A percentile compares a stretch with the other conserved stretches of the same genome.
Conservation (phyloP, 2,329 filamentous ascomycete species). For the Venturia pyrina region DNA sequence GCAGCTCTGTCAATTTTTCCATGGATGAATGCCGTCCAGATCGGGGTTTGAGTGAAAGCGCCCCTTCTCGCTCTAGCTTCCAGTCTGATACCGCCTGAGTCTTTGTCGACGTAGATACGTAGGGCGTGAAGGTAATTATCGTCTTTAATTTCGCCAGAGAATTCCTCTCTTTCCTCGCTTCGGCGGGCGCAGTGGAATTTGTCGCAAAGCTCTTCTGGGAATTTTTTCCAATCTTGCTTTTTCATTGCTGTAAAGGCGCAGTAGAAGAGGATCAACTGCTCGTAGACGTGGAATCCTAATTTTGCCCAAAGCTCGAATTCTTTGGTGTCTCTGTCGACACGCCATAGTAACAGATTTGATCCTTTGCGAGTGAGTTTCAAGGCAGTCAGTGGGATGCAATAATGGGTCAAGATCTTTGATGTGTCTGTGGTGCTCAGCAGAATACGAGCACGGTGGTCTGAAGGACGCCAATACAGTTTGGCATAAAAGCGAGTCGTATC, state of each 20-base stretch:
- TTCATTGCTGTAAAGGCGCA: conserved; percentile 48
- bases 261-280: conserved; percentile 49
- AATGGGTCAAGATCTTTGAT: conserved; percentile 32
- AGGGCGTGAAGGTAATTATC: conserved; percentile 43
- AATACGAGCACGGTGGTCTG: conserved; percentile 43
- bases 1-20: conserved; percentile 34
- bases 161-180: conserved; percentile 35
- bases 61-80: conserved; percentile 47
- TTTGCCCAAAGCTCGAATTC: conserved; percentile 42
- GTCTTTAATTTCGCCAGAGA: conserved; percentile 44
- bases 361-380: conserved; percentile 32
- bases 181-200: conserved; percentile 30
- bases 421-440: conserved; percentile 36
- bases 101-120: conserved; percentile 42
- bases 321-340: conserved; percentile 28
- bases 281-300: conserved; percentile 44
- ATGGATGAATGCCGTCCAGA: conserved; percentile 52
- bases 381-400: conserved; percentile 41
- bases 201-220: conserved; percentile 34
- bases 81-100: conserved; percentile 43
- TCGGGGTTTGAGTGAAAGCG: conserved; percentile 42
- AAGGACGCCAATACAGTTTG: conserved; percentile 41
- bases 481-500: conserved; percentile 37
- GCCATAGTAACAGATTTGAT: conserved; percentile 31
- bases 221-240: conserved; percentile 39